Evolutionary conservation across 768 basidiomycete species (phyloP).

Genomic region (Hydnomerulius pinastri): DNA sequence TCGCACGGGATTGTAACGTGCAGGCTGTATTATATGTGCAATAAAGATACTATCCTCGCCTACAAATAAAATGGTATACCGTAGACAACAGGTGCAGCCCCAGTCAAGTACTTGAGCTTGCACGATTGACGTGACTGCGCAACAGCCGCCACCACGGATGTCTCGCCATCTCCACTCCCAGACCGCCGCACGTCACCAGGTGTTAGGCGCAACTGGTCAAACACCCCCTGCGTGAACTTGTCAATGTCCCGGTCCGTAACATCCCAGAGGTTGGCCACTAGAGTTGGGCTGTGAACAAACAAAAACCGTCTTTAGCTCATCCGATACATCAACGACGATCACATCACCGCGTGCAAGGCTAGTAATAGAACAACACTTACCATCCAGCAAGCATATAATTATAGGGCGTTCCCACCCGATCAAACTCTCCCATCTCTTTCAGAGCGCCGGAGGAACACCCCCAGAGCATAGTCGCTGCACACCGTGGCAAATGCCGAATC

Average conservation of each 20-base stretch:
- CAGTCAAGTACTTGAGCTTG: slow-evolving; percentile 91
- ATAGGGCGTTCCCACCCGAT: slow-evolving; percentile 87
- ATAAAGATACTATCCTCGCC: slow-evolving; percentile 1
- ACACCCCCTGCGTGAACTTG: slow-evolving; percentile 83
- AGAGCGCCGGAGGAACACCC: slow-evolving; percentile 94
- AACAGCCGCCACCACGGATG: slow-evolving; percentile 73
- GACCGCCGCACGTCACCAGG: slow-evolving; percentile 20
- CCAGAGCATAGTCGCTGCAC: slow-evolving; percentile 97
- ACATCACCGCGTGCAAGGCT: background rate
- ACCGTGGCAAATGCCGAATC: slow-evolving; percentile 77
- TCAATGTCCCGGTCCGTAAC: slow-evolving; percentile 98
- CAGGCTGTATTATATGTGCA: background rate
- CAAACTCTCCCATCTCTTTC: slow-evolving; percentile 92
- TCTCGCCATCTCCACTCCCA: slow-evolving; percentile 13
- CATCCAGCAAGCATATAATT: slow-evolving; percentile 98
- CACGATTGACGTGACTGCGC: slow-evolving; percentile 77
- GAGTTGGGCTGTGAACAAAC: slow-evolving; percentile 64
- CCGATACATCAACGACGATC: background rate
- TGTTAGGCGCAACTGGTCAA: slow-evolving; percentile 66
- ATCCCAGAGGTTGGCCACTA: slow-evolving; percentile 97
- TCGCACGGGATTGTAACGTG: background rate
- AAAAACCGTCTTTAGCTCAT: background rate
- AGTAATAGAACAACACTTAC: slow-evolving; percentile 50
- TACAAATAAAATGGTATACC: slow-evolving; percentile 91
- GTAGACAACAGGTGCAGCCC: slow-evolving; percentile 93